Base-by-base conservation (phyloP, 805 yeast species). In the Hanseniaspora hatyaiensis region DNA sequence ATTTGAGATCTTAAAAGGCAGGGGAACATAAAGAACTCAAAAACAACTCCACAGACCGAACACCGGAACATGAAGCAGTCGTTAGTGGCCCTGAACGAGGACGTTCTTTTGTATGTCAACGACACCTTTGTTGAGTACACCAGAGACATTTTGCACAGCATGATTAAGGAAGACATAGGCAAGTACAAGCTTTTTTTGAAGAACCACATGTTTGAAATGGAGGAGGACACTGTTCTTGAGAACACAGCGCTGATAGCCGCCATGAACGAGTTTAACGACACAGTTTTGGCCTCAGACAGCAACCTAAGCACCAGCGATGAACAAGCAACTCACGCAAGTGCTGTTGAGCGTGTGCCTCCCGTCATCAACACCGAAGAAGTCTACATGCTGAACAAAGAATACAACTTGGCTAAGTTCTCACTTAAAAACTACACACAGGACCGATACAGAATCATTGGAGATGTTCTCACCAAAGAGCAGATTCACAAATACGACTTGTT, bases 41-140 rank as follows among this genome's bases (percentile, higher is more conserved):
- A 26, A 6, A 26, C 6, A 26, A 26, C 29, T 26, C 6, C 29
- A 26, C 29, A 8, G 6, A 26, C 29, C 6, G 29, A 20, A 44
- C n/a, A n/a, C n/a, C n/a, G n/a, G n/a, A n/a, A n/a, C n/a, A n/a
- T 44, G 48, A 44, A 44, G 19, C 48, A 44, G 20, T 37, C 40
- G 18, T 18, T 44, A 3, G 39, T 44, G 3, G 39, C 39, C 12
- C 19, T 44, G n/a, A 37, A 44, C 8, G 28, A 44, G 13, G 48
- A 44, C 18, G 22, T 41, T 4, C 9, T 44, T 15, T n/a, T 19
- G 37, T 36, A 28, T 16, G 24, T 44, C 18, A 44, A 44, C 15
- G 39, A 37, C 3, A 44, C 48, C 11, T 44, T 44, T 24, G 16
- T 44, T 9, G 48, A 44, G 13, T 44, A 44, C 20, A 44, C 48